Conservation (phyloP, 441 rosid genomes). For the Pelargonium citronellum region DNA sequence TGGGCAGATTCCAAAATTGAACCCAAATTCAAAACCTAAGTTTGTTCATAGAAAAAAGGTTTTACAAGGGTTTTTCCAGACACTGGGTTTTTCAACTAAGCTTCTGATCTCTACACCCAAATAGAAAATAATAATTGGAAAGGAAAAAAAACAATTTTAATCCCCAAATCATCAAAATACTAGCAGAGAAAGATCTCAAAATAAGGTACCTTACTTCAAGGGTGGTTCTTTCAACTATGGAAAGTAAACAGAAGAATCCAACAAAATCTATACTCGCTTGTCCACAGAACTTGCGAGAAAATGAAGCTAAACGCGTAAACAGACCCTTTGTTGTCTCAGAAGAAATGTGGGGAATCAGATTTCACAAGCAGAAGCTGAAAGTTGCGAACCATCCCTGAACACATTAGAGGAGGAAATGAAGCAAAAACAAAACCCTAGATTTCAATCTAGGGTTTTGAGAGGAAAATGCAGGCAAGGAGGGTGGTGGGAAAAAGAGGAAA, state of each 20-base stretch:
- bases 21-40: slow-evolving; percentile 19
- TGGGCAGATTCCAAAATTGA: slow-evolving; percentile 2
- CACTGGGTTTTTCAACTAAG: slow-evolving; percentile 2
- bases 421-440: slow-evolving; percentile 46
- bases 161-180: slow-evolving; percentile 24
- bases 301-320: slow-evolving; percentile 22
- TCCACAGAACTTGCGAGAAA: slow-evolving; percentile 19
- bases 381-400: slow-evolving; percentile 10
- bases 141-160: slow-evolving; percentile 8
- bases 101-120: slow-evolving; percentile 12
- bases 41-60: slow-evolving; percentile 15
- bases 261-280: slow-evolving; percentile 16
- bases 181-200: slow-evolving; percentile 24
- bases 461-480: slow-evolving; percentile 39
- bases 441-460: slow-evolving; percentile 52
- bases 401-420: background rate
- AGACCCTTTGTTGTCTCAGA: slow-evolving; percentile 2
- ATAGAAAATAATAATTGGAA: background rate
- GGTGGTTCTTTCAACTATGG: slow-evolving; percentile 20
- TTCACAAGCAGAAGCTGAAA: background rate
- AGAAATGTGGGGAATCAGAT: slow-evolving; percentile 7
- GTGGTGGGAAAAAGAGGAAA: slow-evolving; percentile 21
- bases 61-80: slow-evolving; percentile 27
- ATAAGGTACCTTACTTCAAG: slow-evolving; percentile 25
- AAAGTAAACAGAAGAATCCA: slow-evolving; percentile 27